Evolutionary conservation across 306 rosid genomes (phyloP), one percentile per base, ranked within the genome.

Genomic region (Coriaria nepalensis): DNA sequence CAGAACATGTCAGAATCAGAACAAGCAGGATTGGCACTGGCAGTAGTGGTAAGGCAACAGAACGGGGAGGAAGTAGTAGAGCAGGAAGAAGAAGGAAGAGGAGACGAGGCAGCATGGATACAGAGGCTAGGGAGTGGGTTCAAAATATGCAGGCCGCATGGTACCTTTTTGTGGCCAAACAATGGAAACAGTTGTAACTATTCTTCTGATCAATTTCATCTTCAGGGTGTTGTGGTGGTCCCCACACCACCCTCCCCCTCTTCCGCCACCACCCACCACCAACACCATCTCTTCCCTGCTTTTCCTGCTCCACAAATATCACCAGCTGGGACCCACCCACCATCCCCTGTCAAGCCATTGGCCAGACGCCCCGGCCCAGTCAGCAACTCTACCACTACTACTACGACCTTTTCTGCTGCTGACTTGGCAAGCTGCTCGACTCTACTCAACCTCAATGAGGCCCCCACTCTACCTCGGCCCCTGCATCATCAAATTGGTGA

Each of bases 51-150:
- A 35, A 55, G 29, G 63, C n/a, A 33, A 50, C 64, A 52, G 58
- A 57, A 66, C 39, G 47, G 57, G 44, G 64, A 52, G 47, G 53
- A 41, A 59, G 29, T 8, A 59, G 29, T 47, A 63, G 65, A 49
- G 20, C 45, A 34, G 53, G 7, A 48, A 10, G 53, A 52, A 50
- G 57, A 68, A 72, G 53, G 8, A n/a, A 73, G 69, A 32, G 57
- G 43, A 33, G 68, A 69, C 57, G 57, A 56, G 75, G 93, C 80
- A 40, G 64, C 84, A 43, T 85, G 32, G 62, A 82, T 79, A 50
- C 65, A 61, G 50, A 81, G 79, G 65, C 66, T 85, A 53, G 77
- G 61, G 78, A 90, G 95, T 69, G 93, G 95, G 10, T 85, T 90
- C 77, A 67, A 69, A 53, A 77, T 90, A 49, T 81, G 83, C 78